These are phyloP conservation scores for Penicillium decumbens DNA, from an alignment of 2,329 filamentous ascomycete genomes.

Conservation along the genomic window DNA sequence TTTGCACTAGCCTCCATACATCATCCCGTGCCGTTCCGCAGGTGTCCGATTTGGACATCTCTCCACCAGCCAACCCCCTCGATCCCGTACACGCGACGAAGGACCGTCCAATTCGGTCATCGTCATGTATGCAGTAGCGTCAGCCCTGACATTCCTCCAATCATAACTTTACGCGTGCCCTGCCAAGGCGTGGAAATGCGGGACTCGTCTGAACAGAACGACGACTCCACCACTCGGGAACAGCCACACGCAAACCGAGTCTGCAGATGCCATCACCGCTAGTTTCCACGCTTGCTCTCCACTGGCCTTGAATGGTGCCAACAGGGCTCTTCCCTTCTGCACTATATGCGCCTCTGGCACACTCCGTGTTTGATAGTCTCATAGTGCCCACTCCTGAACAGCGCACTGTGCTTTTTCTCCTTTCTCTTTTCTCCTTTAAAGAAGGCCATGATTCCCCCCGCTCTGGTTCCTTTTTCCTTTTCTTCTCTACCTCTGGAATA, in stretches of 20 bases:
- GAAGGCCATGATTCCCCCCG: slow-evolving; percentile 23
- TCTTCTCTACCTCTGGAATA: slow-evolving; percentile 18
- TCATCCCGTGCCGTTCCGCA: not conserved
- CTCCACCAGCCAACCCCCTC: slow-evolving; percentile 13
- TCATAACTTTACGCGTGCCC: slow-evolving; percentile 9
- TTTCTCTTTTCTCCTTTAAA: slow-evolving; percentile 14
- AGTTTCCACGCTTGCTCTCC: slow-evolving; percentile 1
- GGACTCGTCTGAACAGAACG: slow-evolving; percentile 14
- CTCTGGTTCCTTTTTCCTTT: slow-evolving; percentile 8
- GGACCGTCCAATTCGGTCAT: slow-evolving; percentile 19
- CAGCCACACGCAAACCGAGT: slow-evolving; percentile 13
- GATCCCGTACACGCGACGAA: slow-evolving; percentile 12
- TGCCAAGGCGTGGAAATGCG: slow-evolving; percentile 18
- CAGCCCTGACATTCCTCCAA: slow-evolving; percentile 20
- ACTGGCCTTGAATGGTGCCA: slow-evolving; percentile 22
- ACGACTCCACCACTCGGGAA: slow-evolving; percentile 17
- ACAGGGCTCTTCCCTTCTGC: slow-evolving; percentile 16
- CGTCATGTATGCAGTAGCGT: slow-evolving; percentile 17
- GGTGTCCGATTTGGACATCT: slow-evolving; percentile 15
- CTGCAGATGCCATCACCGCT: slow-evolving; percentile 22
- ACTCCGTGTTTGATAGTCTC: slow-evolving; percentile 16
- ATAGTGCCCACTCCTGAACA: slow-evolving; percentile 12
- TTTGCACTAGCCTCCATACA: not conserved
- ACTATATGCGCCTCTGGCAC: slow-evolving; percentile 21
- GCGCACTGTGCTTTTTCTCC: slow-evolving; percentile 12